Conservation (phyloP, 2,329 filamentous ascomycete genomes). For the Aphanocladium album region DNA sequence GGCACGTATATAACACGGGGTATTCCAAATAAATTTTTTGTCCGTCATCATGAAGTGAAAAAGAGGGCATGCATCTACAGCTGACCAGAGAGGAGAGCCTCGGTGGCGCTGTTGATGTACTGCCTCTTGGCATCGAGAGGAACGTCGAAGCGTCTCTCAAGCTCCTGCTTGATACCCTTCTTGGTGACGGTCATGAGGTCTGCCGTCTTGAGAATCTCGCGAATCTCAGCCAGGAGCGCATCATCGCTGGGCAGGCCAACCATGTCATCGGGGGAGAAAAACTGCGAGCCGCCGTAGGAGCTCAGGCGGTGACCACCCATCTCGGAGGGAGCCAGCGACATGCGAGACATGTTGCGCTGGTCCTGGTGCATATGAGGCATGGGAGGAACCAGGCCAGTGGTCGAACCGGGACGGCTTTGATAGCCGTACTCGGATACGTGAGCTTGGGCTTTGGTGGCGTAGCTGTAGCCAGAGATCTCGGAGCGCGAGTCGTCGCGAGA, state of each 20-base stretch:
- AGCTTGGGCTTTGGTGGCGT: conserved; percentile 76
- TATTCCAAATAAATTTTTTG: conserved; percentile 4
- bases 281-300: conserved; percentile 55
- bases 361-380: conserved; percentile 50
- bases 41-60: neutral
- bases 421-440: conserved; percentile 66
- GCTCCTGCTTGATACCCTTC: conserved; percentile 92
- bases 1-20: conserved; percentile 7
- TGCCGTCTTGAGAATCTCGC: conserved; percentile 84
- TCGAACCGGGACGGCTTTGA: conserved; percentile 53
- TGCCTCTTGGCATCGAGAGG: conserved; percentile 80
- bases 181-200: conserved; percentile 98
- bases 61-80: conserved; percentile 41
- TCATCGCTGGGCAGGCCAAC: conserved; percentile 80
- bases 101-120: conserved; percentile 88
- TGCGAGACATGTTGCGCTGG: conserved; percentile 52
- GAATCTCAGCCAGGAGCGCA: conserved; percentile 84
- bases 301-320: conserved; percentile 55
- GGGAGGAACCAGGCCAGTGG: conserved; percentile 39
- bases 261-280: conserved; percentile 62
- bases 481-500: conserved; percentile 76
- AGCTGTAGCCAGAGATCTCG: conserved; percentile 89
- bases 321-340: conserved; percentile 77
- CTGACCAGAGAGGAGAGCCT: conserved; percentile 73
- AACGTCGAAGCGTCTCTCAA: conserved; percentile 86